Base-by-base conservation (phyloP, 768 basidiomycete genomes). In the Mrakia hoshinonis region DNA sequence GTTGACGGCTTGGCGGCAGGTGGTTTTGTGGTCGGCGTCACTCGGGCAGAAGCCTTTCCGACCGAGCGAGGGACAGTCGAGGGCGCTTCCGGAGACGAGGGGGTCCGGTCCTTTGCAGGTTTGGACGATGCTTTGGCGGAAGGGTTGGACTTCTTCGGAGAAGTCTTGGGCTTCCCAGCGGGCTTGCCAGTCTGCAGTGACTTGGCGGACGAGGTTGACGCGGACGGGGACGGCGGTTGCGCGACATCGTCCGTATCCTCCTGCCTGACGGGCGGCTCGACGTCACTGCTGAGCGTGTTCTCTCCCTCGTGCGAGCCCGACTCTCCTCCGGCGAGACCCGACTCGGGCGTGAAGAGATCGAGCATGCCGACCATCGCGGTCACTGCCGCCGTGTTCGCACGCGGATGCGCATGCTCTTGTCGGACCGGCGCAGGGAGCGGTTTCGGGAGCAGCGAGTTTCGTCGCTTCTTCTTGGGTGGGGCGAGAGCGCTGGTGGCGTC, bases 341-440 rank as follows among this genome's bases (percentile, higher is more conserved):
- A 47, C 48, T 66, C 64, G 12, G 64, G 48, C 47, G 64, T 66
- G 64, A 66, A 66, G 29, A 67, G 47, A 13, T 47, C 49, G 5
- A 61, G 58, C 36, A 54, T 10, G 4, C 29, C 26, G 34, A 36
- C 47, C 39, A 62, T 47, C 22, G n/a, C 61, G 51, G 26, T 43
- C 13, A 49, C 24, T 20, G 69, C 39, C 10, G 54, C 63, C 18
- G 52, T 55, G 51, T 60, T 34, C 15, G 20, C 18, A 12, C 51
- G 15, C 38, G 20, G 6, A 55, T 38, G n/a, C 26, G 36, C 20
- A 29, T 11, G 22, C 26, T 6, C 31, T 46, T 24, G 46, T 66
- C 47, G 48, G 48, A 66, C 29, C 13, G 70, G 63, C 34, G 70
- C 70, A 26, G 70, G 70, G 22, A 72, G 60, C 24, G 70, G 70